Conservation (phyloP, 495 filamentous ascomycete species). For the Saxophila tyrrhenica region DNA sequence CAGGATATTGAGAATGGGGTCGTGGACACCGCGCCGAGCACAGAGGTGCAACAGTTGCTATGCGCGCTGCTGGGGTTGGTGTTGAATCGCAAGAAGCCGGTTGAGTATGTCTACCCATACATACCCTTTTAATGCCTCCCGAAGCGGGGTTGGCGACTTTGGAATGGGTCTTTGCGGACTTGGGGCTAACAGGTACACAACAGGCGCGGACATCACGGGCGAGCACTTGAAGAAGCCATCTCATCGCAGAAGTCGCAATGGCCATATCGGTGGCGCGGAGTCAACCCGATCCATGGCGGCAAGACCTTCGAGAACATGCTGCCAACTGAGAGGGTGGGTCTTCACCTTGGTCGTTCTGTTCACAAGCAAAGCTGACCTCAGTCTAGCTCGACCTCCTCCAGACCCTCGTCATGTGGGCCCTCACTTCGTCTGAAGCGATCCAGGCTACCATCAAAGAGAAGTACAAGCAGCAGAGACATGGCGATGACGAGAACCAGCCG, state of each 20-base stretch:
- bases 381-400: conserved; percentile 65
- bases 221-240: conserved; percentile 89
- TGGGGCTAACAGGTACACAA: not conserved
- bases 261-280: conserved; percentile 74
- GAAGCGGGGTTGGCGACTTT: no score
- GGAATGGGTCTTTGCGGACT: no score
- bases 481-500: conserved; percentile 86
- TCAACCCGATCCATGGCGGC: conserved; percentile 71
- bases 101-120: conserved; percentile 61
- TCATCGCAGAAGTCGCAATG: conserved; percentile 77
- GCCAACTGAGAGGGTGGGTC: conserved; percentile 66
- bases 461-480: conserved; percentile 81
- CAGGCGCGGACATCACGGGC: conserved; percentile 75
- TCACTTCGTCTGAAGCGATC: conserved; percentile 80
- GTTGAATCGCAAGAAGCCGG: conserved; percentile 92
- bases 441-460: conserved; percentile 68
- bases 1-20: conserved; percentile 90
- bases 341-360: conserved; percentile 3
- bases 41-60: conserved; percentile 74
- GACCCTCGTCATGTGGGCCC: conserved; percentile 74
- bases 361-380: conserved; percentile 13
- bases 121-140: not conserved
- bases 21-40: conserved; percentile 61
- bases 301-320: conserved; percentile 68
- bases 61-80: conserved; percentile 81